Evolutionary conservation across 257 asterid species (phyloP), one percentile per base, ranked within the genome.

Genomic region (Petunia secreta): DNA sequence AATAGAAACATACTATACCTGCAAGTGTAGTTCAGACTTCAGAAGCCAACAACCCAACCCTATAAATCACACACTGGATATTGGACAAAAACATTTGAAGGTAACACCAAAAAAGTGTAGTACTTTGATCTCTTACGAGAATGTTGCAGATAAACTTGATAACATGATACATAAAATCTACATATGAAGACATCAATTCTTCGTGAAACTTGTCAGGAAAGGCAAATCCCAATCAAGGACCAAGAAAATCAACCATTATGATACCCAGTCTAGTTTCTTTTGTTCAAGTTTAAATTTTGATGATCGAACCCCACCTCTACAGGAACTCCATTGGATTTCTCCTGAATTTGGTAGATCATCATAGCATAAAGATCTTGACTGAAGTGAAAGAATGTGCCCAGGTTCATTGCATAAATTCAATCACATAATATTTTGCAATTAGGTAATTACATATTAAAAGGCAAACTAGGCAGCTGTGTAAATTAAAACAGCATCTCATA

Each of bases 1-100:
- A 96, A 96, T 39, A 96, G 92, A 89, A 85, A 96, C 98, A 94
- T 96, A 5, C 97, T 88, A 78, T 96, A 94, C 96, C 99, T 96
- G 93, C 83, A 88, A 89, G 63, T 63, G 60, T 81, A 80, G 80
- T 66, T 71, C 81, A 69, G 54, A 53, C 46, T 11, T 73, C 46
- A 73, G 62, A 50, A 73, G 46, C 46, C 52, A 39, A 50, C 34
- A 25, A 71, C 62, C 34, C 36, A 73, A 8, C n/a, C 6, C 46
- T 11, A 50, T 10, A 71, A 11, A 11, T 36, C 59, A 34, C 44
- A 44, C 76, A 68, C 58, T 2, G 41, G 10, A 68, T 16, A 46
- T 69, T 25, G 59, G 59, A 69, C 13, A 8, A 69, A 2, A 46
- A 10, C 46, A 73, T 48, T 50, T 50, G 78, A 73, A 50, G 36